Evolutionary conservation across 2,329 filamentous ascomycete species (phyloP).

Genomic region (Aspergillus amoenus): DNA sequence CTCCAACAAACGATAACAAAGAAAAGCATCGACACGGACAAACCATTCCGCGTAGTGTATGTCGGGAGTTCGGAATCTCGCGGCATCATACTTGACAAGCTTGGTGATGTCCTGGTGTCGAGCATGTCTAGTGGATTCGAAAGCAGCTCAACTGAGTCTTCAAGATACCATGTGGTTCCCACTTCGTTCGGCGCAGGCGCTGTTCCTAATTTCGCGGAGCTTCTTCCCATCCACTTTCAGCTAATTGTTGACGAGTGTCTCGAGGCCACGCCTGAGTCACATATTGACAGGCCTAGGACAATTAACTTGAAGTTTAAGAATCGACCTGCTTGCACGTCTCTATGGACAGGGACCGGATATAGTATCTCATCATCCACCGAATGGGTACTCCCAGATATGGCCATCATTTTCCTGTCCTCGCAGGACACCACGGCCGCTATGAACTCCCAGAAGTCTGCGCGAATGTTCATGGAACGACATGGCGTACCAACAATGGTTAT

Average conservation of each 20-base stretch:
- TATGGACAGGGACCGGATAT: constrained; percentile 39
- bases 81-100: constrained; percentile 46
- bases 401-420: constrained; percentile 45
- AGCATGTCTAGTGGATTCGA: constrained; percentile 34
- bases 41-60: constrained; percentile 47
- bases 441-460: constrained; percentile 35
- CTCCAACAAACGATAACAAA: constrained; percentile 47
- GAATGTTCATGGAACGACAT: constrained; percentile 45
- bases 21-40: constrained; percentile 38
- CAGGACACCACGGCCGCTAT: constrained; percentile 29
- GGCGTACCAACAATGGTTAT: constrained; percentile 46
- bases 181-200: constrained; percentile 47
- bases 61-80: constrained; percentile 40
- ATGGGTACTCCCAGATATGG: constrained; percentile 48
- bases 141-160: constrained; percentile 40
- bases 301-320: constrained; percentile 42
- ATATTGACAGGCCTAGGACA: constrained; percentile 27
- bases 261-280: constrained; percentile 29
- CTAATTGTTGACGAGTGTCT: constrained; percentile 50
- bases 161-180: constrained; percentile 50
- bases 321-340: constrained; percentile 37
- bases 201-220: constrained; percentile 48
- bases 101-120: constrained; percentile 48
- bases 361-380: constrained; percentile 38
- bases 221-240: constrained; percentile 49